phyloP scores from a whole-genome alignment of 345 rosid genomes.

The Populus alba region DNA sequence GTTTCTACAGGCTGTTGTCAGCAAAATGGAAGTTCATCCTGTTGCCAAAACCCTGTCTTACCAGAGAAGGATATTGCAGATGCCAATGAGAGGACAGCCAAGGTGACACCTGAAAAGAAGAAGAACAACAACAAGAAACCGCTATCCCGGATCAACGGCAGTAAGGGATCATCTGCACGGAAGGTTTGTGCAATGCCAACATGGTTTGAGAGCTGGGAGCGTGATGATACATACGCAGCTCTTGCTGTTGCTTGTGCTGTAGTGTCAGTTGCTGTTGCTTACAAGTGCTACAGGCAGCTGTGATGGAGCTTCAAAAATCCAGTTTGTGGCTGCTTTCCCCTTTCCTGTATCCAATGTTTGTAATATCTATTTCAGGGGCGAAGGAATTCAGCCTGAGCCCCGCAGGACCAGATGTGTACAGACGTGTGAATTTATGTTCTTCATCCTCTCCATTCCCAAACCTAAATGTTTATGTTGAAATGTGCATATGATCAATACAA shows the following conservation, averaged over 20 bases:
- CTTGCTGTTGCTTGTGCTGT: slow-evolving; percentile 74
- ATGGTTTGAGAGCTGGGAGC: slow-evolving; percentile 86
- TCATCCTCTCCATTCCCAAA: not conserved
- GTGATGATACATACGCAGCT: slow-evolving; percentile 79
- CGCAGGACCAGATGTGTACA: not conserved
- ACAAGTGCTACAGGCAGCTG: slow-evolving; percentile 60
- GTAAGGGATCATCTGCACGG: slow-evolving; percentile 34
- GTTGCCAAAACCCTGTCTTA: slow-evolving; percentile 41
- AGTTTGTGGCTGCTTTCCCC: not conserved
- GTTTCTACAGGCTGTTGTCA: slow-evolving; percentile 59
- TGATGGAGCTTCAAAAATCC: slow-evolving; percentile 20
- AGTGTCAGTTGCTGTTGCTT: slow-evolving; percentile 74
- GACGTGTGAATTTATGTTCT: not conserved
- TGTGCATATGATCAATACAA: too few relatives aligned
- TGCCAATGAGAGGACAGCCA: slow-evolving; percentile 22
- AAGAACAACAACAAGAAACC: slow-evolving; percentile 37
- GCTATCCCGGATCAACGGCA: slow-evolving; percentile 30
- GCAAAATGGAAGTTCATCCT: slow-evolving; percentile 52
- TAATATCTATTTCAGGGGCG: not conserved
- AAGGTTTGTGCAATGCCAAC: slow-evolving; percentile 56
- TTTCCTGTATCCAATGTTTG: not conserved
- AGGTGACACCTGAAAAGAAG: slow-evolving; percentile 43
- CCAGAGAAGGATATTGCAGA: slow-evolving; percentile 26
- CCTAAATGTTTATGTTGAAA: too few relatives aligned
- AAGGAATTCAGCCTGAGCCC: not conserved